A percentile compares a stretch with the other conserved stretches of the same genome.
Evolutionary conservation across 2,329 filamentous ascomycete species (phyloP).

Genomic region (Cytospora paraplurivora): DNA sequence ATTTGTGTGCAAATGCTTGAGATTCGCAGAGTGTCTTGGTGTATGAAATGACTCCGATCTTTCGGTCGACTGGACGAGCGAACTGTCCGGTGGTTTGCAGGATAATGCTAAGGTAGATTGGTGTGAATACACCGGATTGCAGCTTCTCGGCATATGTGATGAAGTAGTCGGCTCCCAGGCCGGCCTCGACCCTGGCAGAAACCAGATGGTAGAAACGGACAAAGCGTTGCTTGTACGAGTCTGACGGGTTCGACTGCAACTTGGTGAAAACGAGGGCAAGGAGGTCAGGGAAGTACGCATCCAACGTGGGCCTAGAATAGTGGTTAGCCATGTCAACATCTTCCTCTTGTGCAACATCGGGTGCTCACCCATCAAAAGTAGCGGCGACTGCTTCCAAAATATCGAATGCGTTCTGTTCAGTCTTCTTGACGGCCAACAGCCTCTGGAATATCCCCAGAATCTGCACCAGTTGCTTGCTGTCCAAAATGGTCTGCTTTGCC

Average conservation of each 20-base stretch:
- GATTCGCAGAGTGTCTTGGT: conserved; percentile 91
- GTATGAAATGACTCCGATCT: conserved; percentile 88
- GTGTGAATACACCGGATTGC: conserved; percentile 77
- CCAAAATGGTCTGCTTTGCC: conserved; percentile 70
- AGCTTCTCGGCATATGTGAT: conserved; percentile 81
- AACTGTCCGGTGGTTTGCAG: conserved; percentile 88
- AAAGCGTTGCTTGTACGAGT: conserved; percentile 84
- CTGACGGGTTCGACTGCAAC: conserved; percentile 68
- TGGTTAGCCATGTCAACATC: conserved; percentile 8
- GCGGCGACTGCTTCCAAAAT: conserved; percentile 79
- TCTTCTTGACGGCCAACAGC: conserved; percentile 77
- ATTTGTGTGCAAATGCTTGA: conserved; percentile 76
- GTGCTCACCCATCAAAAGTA: conserved; percentile 69
- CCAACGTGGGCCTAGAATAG: conserved; percentile 57
- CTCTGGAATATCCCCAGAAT: conserved; percentile 97
- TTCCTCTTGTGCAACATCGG: not conserved
- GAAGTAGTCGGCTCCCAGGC: conserved; percentile 92
- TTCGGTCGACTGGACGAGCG: conserved; percentile 84
- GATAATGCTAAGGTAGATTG: conserved; percentile 84
- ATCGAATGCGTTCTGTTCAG: conserved; percentile 86
- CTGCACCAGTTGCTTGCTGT: conserved; percentile 79
- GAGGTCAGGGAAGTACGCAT: conserved; percentile 78
- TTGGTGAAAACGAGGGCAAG: conserved; percentile 80
- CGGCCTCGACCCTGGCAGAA: conserved; percentile 73
- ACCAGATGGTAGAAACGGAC: conserved; percentile 94